phyloP scores from a whole-genome alignment of 495 filamentous ascomycete species.

The Penicillium malachiteum region DNA sequence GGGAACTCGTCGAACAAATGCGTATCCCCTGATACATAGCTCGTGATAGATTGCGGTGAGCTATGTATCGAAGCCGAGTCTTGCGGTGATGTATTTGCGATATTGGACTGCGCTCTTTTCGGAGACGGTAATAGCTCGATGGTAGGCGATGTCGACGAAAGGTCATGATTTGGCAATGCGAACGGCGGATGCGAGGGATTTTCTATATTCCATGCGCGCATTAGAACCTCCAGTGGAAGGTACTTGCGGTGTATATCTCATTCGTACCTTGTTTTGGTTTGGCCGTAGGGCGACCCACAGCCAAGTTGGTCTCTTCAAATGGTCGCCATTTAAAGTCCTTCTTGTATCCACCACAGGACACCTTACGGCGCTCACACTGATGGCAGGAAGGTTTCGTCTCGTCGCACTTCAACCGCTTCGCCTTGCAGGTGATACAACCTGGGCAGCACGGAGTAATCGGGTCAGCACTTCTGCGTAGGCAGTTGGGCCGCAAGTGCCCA shows the following conservation, averaged over 20 bases:
- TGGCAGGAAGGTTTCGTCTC: conserved; percentile 74
- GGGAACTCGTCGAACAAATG: conserved; percentile 19
- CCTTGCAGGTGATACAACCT: conserved; percentile 83
- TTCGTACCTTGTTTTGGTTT: conserved; percentile 49
- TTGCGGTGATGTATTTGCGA: conserved; percentile 13
- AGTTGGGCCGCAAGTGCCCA: conserved; percentile 3
- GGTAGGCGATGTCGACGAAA: conserved; percentile 19
- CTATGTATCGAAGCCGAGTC: conserved; percentile 14
- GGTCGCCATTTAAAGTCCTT: conserved; percentile 84
- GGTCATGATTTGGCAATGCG: background rate
- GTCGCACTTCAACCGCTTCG: conserved; percentile 79
- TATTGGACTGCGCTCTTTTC: conserved; percentile 5
- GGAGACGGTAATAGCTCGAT: conserved; percentile 16
- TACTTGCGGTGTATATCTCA: background rate
- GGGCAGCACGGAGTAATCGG: conserved; percentile 24
- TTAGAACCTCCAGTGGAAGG: background rate
- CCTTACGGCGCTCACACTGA: conserved; percentile 69
- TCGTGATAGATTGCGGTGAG: conserved; percentile 22
- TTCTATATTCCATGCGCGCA: background rate
- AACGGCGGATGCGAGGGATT: conserved; percentile 3
- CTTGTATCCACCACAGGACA: conserved; percentile 74
- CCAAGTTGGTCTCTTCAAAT: conserved; percentile 66
- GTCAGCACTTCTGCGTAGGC: conserved; percentile 34
- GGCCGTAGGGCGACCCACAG: conserved; percentile 42
- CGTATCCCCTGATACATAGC: conserved; percentile 21